Base-by-base conservation (phyloP, 495 filamentous ascomycete genomes). In the Lepraria neglecta region DNA sequence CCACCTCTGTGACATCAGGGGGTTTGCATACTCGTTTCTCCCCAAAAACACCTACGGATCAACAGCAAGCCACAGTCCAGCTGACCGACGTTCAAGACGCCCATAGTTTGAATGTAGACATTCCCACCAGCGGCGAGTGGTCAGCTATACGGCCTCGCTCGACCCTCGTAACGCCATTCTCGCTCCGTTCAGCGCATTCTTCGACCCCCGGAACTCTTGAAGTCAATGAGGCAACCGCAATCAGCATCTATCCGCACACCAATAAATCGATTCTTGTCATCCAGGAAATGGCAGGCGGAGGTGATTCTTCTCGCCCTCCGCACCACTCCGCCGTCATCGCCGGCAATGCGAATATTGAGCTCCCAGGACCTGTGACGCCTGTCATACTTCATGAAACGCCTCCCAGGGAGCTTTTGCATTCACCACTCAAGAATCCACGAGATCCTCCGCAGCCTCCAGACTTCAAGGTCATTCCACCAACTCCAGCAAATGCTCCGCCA, bases 211-310 rank as follows among this genome's bases (percentile, higher is more conserved):
- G 78, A 2, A 74, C 75, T 0, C 65, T 81, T n/a, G 79, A 82
- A 59, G 76, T 82, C 47, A 76, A 83, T 50, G 90, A 96, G 74
- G 91, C 91, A 14, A 85, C 84, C 62, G 88, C 88, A 19, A 84
- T 96, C 50, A 86, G 83, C 61, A 86, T 95, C 40, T 94, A 87
- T 68, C 85, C 90, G 3, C 91, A 96, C 70, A 89, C 91, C 69
- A 96, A 95, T 64, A 84, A 85, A 61, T 92, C 89, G 3, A 76
- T 90, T 12, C 74, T 94, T 50, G 85, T 95, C 45, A 82, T 95
- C 45, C 87, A 91, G 65, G 82, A 78, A 72, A 71, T 72, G 40
- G 73, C 73, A 31, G 64, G 72, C 19, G 66, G 67, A 38, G 48
- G 53, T 15, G 48, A 64, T 30, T 63, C 64, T 47, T 65, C 64